Evolutionary conservation across 2,329 filamentous ascomycete species (phyloP).

Genomic region (Phialophora tarda): DNA sequence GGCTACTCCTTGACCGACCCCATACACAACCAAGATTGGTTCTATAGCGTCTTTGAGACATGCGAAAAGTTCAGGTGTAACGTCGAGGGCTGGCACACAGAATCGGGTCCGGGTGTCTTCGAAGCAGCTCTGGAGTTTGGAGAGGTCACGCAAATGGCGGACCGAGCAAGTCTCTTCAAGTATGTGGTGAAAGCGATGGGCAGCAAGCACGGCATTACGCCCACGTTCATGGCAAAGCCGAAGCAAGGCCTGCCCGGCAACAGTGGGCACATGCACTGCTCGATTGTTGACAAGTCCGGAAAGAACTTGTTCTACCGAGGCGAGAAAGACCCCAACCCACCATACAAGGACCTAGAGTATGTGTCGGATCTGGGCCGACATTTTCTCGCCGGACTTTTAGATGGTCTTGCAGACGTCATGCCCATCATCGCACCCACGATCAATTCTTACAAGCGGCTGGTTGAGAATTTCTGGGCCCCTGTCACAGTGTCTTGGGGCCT

Average conservation of each 20-base stretch:
- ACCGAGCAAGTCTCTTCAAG: constrained; percentile 92
- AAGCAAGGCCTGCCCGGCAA: constrained; percentile 89
- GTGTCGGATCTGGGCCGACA: constrained; percentile 89
- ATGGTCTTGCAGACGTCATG: constrained; percentile 93
- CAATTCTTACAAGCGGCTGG: constrained; percentile 96
- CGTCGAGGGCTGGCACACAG: constrained; percentile 95
- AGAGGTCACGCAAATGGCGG: constrained; percentile 86
- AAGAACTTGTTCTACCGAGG: constrained; percentile 84
- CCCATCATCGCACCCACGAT: constrained; percentile 90
- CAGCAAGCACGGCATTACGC: constrained; percentile 86
- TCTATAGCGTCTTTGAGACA: constrained; percentile 82
- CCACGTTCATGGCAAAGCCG: constrained; percentile 99
- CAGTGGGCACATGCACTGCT: constrained; percentile 94
- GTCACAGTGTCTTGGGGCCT: constrained; percentile 97
- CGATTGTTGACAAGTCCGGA: constrained; percentile 77
- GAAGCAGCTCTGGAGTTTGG: constrained; percentile 92
- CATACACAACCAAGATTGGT: constrained; percentile 90
- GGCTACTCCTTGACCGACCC: constrained; percentile 88
- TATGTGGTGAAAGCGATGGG: constrained; percentile 89
- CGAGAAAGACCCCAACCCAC: constrained; percentile 70
- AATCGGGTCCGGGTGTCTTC: constrained; percentile 91
- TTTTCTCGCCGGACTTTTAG: constrained; percentile 88
- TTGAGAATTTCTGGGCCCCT: constrained; percentile 99
- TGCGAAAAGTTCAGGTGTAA: constrained; percentile 78
- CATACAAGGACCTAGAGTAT: constrained; percentile 75